A percentile compares a stretch with the other conserved stretches of the same genome.
Conservation (phyloP, 306 rosid species). For the Quercus engelmannii region DNA sequence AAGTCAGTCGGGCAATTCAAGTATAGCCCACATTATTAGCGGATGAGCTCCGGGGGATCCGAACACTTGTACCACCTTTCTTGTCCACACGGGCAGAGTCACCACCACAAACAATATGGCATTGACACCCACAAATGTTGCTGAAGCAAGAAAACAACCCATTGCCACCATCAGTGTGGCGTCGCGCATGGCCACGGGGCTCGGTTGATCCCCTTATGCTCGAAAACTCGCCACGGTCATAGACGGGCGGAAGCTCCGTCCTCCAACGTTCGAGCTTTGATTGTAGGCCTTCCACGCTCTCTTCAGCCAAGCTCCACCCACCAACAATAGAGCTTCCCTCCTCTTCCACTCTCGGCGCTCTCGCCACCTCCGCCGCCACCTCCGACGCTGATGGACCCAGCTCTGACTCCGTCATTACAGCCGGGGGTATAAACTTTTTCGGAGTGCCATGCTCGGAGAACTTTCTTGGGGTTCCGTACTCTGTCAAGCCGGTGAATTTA, state of each 20-base stretch:
- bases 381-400: conserved; percentile 94
- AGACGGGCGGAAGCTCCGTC: conserved; percentile 60
- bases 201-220: conserved; percentile 18
- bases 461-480: conserved; percentile 55
- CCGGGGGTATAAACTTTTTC: background rate
- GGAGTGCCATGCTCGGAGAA: conserved; percentile 17
- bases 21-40: conserved; percentile 25
- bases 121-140: conserved; percentile 79
- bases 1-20: conserved; percentile 13
- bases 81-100: background rate
- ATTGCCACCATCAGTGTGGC: conserved; percentile 42
- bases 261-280: conserved; percentile 87
- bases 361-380: conserved; percentile 71
- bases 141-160: conserved; percentile 94
- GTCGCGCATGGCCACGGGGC: conserved; percentile 18
- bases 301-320: conserved; percentile 63
- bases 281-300: conserved; percentile 57
- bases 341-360: conserved; percentile 29
- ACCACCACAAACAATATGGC: conserved; percentile 80
- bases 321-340: conserved; percentile 52
- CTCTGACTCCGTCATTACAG: conserved; percentile 63
- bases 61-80: conserved; percentile 24
- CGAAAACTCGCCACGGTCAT: conserved; percentile 53
- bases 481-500: conserved; percentile 8
- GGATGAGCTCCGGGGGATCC: conserved; percentile 36